Evolutionary conservation across 2,329 filamentous ascomycete species (phyloP).

Genomic region (Ilyonectria robusta): DNA sequence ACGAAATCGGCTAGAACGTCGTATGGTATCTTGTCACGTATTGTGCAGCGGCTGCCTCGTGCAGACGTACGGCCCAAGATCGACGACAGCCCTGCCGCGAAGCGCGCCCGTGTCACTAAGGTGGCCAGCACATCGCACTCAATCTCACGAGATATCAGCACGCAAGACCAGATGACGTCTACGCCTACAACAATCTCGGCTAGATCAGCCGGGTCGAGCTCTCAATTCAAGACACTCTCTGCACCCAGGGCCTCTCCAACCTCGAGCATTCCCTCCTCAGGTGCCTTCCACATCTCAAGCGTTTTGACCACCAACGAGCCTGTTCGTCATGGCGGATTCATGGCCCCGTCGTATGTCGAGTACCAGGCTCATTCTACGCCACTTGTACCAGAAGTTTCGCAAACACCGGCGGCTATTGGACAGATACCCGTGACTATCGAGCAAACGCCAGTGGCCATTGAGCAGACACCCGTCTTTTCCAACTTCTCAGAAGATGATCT

Average conservation of each 20-base stretch:
- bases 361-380: conserved; percentile 33
- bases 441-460: neutral
- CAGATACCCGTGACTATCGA: conserved; percentile 2
- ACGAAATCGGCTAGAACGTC: conserved; percentile 52
- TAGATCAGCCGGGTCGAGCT: neutral
- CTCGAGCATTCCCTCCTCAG: neutral
- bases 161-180: conserved; percentile 22
- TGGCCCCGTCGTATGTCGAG: conserved; percentile 23
- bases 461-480: conserved; percentile 41
- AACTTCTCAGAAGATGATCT: conserved; percentile 52
- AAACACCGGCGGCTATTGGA: neutral
- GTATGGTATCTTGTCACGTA: conserved; percentile 50
- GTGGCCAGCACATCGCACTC: conserved; percentile 13
- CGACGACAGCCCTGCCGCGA: conserved; percentile 19
- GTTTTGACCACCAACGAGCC: conserved; percentile 3
- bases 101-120: conserved; percentile 28
- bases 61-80: conserved; percentile 38
- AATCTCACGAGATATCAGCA: conserved; percentile 9
- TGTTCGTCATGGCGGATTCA: conserved; percentile 20
- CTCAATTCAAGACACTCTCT: neutral
- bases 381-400: neutral
- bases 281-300: conserved; percentile 14
- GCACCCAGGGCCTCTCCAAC: conserved; percentile 22
- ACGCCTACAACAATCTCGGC: conserved; percentile 19
- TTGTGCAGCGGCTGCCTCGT: conserved; percentile 48